Conservation (phyloP, 139 green algal genomes). For the Nannochloris sp. region DNA sequence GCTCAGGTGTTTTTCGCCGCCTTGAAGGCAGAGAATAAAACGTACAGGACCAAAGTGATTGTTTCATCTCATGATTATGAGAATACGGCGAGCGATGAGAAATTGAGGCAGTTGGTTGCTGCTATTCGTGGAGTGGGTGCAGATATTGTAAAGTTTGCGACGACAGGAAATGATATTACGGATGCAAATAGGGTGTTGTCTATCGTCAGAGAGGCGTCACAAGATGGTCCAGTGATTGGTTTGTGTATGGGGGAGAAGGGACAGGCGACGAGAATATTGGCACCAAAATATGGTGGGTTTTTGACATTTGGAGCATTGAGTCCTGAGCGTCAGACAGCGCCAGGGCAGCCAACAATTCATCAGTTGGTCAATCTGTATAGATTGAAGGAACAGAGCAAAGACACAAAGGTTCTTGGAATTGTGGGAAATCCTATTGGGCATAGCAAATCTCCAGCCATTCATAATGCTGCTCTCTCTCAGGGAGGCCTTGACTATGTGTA, state of each 20-base stretch:
- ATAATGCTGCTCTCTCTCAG: constrained; percentile 70
- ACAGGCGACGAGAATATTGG: constrained; percentile 73
- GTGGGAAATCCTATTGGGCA: constrained; percentile 88
- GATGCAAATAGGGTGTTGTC: constrained; percentile 64
- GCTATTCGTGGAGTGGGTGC: constrained; percentile 54
- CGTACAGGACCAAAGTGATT: constrained; percentile 64
- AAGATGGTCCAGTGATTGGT: constrained; percentile 68
- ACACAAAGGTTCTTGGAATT: constrained; percentile 73
- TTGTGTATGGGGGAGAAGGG: constrained; percentile 89
- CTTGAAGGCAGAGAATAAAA: constrained; percentile 23
- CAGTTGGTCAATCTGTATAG: constrained; percentile 54
- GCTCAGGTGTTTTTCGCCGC: constrained; percentile 55
- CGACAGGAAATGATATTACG: constrained; percentile 72
- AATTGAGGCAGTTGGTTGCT: constrained; percentile 49
- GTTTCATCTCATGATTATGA: constrained; percentile 91
- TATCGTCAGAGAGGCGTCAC: constrained; percentile 35
- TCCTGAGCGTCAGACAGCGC: constrained; percentile 32
- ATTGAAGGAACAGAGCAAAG: constrained; percentile 32
- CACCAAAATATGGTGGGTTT: constrained; percentile 86
- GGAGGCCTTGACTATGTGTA: constrained; percentile 80
- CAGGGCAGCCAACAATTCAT: constrained; percentile 37
- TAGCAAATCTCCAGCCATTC: constrained; percentile 71
- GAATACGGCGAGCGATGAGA: constrained; percentile 49
- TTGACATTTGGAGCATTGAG: constrained; percentile 88
- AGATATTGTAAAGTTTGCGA: constrained; percentile 90